Conservation (phyloP, 108 stramenopile species). For the Parietichytrium sp. region DNA sequence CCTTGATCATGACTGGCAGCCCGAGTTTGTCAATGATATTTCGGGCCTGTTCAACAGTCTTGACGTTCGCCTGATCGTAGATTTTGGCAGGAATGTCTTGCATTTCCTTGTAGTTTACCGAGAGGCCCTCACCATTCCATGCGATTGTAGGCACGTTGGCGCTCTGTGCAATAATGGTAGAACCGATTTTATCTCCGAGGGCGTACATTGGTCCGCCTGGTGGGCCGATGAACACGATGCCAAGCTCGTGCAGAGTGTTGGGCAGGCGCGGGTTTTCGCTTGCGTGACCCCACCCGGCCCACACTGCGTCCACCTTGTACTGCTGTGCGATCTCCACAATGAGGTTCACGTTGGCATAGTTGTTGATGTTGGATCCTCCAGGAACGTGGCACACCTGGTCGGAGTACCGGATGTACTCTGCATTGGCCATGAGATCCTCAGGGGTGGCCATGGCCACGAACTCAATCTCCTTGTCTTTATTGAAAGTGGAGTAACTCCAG, state of each 20-base stretch:
- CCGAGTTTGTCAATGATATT: slow-evolving; percentile 80
- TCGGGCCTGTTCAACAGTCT: slow-evolving; percentile 71
- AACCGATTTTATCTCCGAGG: slow-evolving; percentile 98
- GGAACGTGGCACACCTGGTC: slow-evolving; percentile 99
- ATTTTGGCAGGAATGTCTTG: slow-evolving; percentile 79
- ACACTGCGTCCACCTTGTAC: slow-evolving; percentile 96
- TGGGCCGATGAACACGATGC: slow-evolving; percentile 96
- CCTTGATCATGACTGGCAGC: slow-evolving; percentile 99
- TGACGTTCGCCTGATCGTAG: slow-evolving; percentile 80
- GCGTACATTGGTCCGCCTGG: slow-evolving; percentile 94
- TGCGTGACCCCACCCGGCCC: slow-evolving; percentile 99
- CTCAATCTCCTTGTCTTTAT: slow-evolving; percentile 72
- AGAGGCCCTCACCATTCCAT: slow-evolving; percentile 90
- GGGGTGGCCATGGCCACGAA: slow-evolving; percentile 99
- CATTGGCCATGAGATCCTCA: slow-evolving; percentile 90
- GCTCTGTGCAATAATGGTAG: slow-evolving; percentile 96
- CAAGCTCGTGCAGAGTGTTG: slow-evolving; percentile 72
- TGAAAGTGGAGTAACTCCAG: slow-evolving; percentile 93
- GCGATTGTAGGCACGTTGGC: slow-evolving; percentile 94
- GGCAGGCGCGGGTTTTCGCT: slow-evolving; percentile 91
- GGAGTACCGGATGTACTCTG: slow-evolving; percentile 99
- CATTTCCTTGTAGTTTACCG: slow-evolving; percentile 67
- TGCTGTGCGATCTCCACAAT: slow-evolving; percentile 97
- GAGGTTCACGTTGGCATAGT: slow-evolving; percentile 98
- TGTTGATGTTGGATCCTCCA: slow-evolving; percentile 99